Base-by-base conservation (phyloP, 2,329 filamentous ascomycete species). In the Hymenoscyphus salicellus region DNA sequence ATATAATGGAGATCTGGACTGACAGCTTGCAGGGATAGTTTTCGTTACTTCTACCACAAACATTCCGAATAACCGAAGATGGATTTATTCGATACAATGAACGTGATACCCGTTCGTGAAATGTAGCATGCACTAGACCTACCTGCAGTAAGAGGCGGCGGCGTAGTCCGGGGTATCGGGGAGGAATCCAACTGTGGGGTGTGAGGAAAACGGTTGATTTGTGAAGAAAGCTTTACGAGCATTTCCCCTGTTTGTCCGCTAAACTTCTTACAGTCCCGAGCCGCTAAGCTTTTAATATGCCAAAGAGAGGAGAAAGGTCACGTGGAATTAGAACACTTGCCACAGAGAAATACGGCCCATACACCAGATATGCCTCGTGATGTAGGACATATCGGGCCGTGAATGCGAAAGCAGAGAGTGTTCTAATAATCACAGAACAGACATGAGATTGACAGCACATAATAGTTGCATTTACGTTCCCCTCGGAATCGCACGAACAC, bases 91-190 rank as follows among this genome's bases (percentile, higher is more conserved):
- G 10, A 52, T n/a, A 26, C 41, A 32, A 33, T 30, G 38, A n/a
- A 49, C 46, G 41, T 59, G 32, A 60, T 32, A 64, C 36, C 46
- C 36, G 43, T 32, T 20, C n/a, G 20, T 56, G 8, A 41, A 36
- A 10, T 55, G 10, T 52, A 38, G 57, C 57, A 20, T 20, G 20
- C 26, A 17, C 36, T 23, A 43, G 17, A 41, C 20, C n/a, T 52
- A 4, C 26, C 46, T 28, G 46, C 20, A 28, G 46, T 20, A 52
- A 20, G 26, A 56, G 26, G 55, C 26, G 38, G 30, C 23, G 46
- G 16, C 41, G 20, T 2, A 58, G 55, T 28, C 52, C 43, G 41
- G 43, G 61, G 61, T 46, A 60, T 64, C 57, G 46, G 30, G 41
- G 28, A 59, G 46, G 23, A 46, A 33, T 28, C 33, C 38, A 61